Evolutionary conservation across 73 alveolate species (phyloP).

Genomic region (Urostyla sp.): DNA sequence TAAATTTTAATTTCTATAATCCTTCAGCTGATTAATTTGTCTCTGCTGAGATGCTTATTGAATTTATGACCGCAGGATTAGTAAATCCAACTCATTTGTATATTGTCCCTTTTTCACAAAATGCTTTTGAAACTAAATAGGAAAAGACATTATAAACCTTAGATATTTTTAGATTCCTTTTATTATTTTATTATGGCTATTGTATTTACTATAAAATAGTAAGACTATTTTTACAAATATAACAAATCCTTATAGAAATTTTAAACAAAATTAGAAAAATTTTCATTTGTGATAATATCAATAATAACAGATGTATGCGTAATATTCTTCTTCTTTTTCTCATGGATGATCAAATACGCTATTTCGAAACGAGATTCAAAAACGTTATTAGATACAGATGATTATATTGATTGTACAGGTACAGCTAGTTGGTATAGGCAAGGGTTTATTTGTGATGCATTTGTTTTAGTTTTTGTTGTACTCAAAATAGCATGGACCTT

Average conservation of each 20-base stretch:
- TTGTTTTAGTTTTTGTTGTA: neutral
- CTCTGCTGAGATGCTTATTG: constrained; percentile 14
- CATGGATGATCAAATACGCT: constrained; percentile 23
- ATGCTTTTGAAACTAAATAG: constrained; percentile 23
- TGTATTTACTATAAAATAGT: constrained; percentile 21
- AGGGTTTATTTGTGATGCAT: neutral
- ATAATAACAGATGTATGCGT: neutral
- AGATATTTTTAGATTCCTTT: constrained; percentile 40
- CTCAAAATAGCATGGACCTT: constrained; percentile 10
- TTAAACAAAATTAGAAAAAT: neutral
- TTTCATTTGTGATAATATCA: neutral
- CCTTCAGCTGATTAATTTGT: constrained; percentile 45
- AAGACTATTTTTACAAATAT: neutral
- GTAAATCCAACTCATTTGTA: constrained; percentile 13
- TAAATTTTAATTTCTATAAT: constrained; percentile 28
- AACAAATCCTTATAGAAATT: neutral
- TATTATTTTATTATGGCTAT: constrained; percentile 29
- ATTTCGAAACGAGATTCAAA: neutral
- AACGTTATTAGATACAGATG: neutral
- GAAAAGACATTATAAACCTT: constrained; percentile 41
- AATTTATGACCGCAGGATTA: constrained; percentile 18
- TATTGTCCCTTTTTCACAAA: constrained; percentile 31
- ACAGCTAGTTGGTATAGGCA: constrained; percentile 39
- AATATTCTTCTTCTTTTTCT: constrained; percentile 28
- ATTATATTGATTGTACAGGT: neutral